Base-by-base conservation (phyloP, 306 rosid genomes). In the Crotalaria pallida region DNA sequence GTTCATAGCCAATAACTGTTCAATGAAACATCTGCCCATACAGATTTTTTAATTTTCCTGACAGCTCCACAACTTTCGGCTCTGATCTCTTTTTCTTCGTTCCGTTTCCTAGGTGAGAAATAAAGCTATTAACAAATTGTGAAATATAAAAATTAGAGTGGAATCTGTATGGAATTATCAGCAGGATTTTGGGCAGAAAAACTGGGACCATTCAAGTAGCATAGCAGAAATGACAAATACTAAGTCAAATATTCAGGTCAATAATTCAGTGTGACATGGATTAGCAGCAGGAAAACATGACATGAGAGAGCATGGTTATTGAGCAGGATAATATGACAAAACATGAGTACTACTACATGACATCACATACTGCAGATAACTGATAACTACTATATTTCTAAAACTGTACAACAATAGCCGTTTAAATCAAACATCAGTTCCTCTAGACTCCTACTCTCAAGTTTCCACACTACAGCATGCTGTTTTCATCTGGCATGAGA, bases 391-490 rank as follows among this genome's bases (percentile, higher is more conserved):
- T 67, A 48, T 65, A 72, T 77, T 82, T 75, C 85, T 73, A 65
- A 65, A 86, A 75, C 95, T 88, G 92, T 90, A 88, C 90, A 90
- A 81, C 57, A 57, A 67, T 56, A 75, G 76, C 86, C 81, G 75
- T 57, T 76, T 72, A 23, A 72, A 72, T 75, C 55, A 59, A 70
- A 70, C 74, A 65, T 40, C 11, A 33, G 38, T 70, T 71, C 64
- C 73, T 67, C 68, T 74, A 73, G 55, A 80, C 71, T 61, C 78
- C 80, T 74, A 78, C 72, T 36, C 77, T 55, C 70, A 41, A 73
- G 66, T 50, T 81, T 65, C 77, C 71, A 65, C 65, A 50, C 51
- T 50, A 50, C 72, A 72, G 0, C 75, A 67, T 34, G 70, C 47
- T 62, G 38, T 65, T 71, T 67, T 59, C 81, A 80, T 78, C 74